Evolutionary conservation across 352 stramenopile species (phyloP).

Genomic region (Phytopythium litorale): DNA sequence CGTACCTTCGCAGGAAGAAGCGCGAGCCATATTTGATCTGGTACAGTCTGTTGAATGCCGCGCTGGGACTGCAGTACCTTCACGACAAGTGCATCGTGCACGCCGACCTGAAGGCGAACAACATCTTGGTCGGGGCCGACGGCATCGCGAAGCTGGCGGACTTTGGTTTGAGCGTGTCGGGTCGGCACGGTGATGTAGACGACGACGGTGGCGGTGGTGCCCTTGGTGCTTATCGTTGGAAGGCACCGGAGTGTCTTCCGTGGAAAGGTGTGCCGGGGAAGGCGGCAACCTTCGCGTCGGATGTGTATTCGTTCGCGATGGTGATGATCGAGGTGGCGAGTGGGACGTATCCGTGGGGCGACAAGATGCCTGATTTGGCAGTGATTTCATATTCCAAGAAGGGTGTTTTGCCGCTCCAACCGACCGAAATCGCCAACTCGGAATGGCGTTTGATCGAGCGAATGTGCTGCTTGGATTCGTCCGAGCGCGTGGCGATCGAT

Average conservation of each 20-base stretch:
- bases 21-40: neutral
- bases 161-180: conserved; percentile 8
- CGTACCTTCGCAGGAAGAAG: conserved; percentile 4
- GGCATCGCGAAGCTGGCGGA: conserved; percentile 11
- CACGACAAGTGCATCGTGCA: conserved; percentile 12
- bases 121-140: conserved; percentile 16
- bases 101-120: conserved; percentile 18
- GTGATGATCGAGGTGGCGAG: conserved; percentile 32
- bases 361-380: conserved; percentile 10
- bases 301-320: conserved; percentile 40
- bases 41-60: conserved; percentile 6
- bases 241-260: conserved; percentile 11
- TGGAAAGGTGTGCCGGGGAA: neutral
- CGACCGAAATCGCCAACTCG: conserved; percentile 21
- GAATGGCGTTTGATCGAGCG: conserved; percentile 32
- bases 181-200: neutral
- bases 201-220: neutral
- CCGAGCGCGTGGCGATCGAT: conserved; percentile 13
- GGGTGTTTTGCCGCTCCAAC: conserved; percentile 18
- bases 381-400: conserved; percentile 16
- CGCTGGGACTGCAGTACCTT: conserved; percentile 9
- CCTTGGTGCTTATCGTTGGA: conserved; percentile 7
- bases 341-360: conserved; percentile 18
- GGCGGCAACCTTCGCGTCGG: conserved; percentile 16
- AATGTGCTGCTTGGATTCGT: conserved; percentile 29